Conservation (phyloP, 192 early-diverging fungal species). For the Linnemannia zychae region DNA sequence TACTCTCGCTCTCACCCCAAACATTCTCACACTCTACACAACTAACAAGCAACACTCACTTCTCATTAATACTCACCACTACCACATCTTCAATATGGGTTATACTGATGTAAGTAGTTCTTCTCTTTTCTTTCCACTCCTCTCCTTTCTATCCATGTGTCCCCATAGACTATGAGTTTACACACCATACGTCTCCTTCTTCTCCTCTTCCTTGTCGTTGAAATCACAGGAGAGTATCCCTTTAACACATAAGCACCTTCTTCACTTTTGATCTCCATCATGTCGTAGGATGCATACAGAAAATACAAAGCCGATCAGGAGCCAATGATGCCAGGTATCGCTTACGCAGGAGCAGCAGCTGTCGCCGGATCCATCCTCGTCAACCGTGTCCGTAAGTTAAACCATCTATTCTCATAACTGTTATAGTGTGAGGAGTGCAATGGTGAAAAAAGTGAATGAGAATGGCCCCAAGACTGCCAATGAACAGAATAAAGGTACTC, state of each 20-base stretch:
- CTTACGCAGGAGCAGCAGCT: constrained; percentile 38
- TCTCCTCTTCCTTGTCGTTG: too few relatives aligned
- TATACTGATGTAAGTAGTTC: neutral
- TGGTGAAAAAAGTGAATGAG: neutral
- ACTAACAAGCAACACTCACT: neutral
- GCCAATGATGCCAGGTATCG: constrained; percentile 36
- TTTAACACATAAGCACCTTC: too few relatives aligned
- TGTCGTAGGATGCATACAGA: constrained; percentile 10
- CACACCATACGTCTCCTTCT: too few relatives aligned
- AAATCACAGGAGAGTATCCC: too few relatives aligned
- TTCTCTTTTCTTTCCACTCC: too few relatives aligned
- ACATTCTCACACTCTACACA: neutral
- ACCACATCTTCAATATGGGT: neutral
- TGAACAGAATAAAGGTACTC: neutral
- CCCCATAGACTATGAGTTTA: too few relatives aligned
- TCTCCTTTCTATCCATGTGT: too few relatives aligned
- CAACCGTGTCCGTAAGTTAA: constrained; percentile 30
- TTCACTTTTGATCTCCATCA: too few relatives aligned
- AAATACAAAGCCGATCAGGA: constrained; percentile 26
- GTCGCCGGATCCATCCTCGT: constrained; percentile 35
- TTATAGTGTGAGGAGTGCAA: neutral
- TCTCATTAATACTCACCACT: neutral
- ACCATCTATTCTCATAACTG: neutral
- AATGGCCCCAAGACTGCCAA: too few relatives aligned
- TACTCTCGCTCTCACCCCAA: neutral